Evolutionary conservation across 306 rosid genomes (phyloP), one percentile per base, ranked within the genome.

Genomic region (Ormosia emarginata): DNA sequence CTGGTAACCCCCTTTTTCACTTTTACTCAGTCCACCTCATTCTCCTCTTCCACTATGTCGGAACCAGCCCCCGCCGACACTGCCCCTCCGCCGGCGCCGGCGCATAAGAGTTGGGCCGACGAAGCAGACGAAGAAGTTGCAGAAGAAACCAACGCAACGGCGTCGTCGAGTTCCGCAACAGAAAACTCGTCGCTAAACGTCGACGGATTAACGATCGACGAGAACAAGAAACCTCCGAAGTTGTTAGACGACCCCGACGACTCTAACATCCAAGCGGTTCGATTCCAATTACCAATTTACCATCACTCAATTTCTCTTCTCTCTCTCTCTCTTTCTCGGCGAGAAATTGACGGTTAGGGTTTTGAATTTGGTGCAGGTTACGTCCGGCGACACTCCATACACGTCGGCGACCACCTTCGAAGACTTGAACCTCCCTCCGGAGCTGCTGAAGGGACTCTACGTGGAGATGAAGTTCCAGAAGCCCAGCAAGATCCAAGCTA

Each of bases 401-500:
- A 83, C 89, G n/a, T 95, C 99, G 0, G 99, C 99, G 6, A 82
- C 89, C 8, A 83, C 80, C 1, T 95, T 95, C 18, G 95, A 93
- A 58, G 98, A 95, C 14, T 62, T 95, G 53, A 88, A 80, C 15
- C 86, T 95, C 7, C 73, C 97, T 29, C 77, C 86, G 2, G 99
- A 92, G 85, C 81, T 95, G 24, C 36, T 95, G 56, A 93, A 91
- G 89, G 99, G 98, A 1, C 79, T 93, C 52, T 95, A 91, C 59
- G 93, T 88, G 11, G 98, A 93, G 83, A 95, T 95, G 99, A 88
- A 82, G 69, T 95, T 95, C 46, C 87, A 89, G 79, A 93, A 89
- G 82, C 99, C 98, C 2, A 95, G 97, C 62, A 95, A 93, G 82
- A 93, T 95, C 49, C 99, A 95, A 77, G 95, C 94, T 8, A 85